Conservation (phyloP, 495 filamentous ascomycete species). For the Xylaria scruposa region DNA sequence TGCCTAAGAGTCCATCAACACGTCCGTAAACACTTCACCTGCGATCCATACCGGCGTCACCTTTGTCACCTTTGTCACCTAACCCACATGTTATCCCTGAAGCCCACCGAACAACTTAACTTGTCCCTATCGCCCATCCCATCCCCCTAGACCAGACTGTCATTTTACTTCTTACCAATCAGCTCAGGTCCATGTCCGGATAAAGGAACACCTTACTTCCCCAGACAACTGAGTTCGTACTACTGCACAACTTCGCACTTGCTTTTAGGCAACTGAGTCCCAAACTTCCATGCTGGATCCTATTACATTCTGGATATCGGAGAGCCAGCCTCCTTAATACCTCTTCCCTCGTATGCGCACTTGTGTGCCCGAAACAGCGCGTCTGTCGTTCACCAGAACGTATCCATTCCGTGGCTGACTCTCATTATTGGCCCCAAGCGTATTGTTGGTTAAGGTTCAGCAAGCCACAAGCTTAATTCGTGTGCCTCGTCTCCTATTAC, state of each 20-base stretch:
- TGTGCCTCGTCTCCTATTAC: neutral
- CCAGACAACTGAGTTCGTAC: constrained; percentile 13
- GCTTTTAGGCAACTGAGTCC: constrained; percentile 4
- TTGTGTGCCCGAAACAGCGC: constrained; percentile 3
- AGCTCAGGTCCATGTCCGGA: neutral
- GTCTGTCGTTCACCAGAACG: neutral
- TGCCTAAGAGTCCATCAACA: neutral
- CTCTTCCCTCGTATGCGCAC: constrained; percentile 4
- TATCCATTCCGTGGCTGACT: neutral
- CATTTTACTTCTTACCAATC: constrained; percentile 21
- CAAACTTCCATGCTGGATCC: constrained; percentile 16
- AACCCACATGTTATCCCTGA: constrained; percentile 24
- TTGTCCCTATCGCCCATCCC: neutral
- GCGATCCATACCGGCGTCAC: constrained; percentile 3
- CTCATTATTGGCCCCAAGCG: neutral
- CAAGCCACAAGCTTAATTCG: constrained; percentile 1
- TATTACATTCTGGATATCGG: constrained; percentile 12
- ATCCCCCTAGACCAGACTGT: constrained; percentile 24
- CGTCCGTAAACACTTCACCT: constrained; percentile 13
- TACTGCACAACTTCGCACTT: constrained; percentile 17
- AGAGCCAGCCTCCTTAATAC: constrained; percentile 12
- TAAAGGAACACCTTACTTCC: constrained; percentile 7
- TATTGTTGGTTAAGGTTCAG: neutral
- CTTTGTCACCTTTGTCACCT: constrained; percentile 24
- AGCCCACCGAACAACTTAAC: constrained; percentile 17